A percentile compares a stretch with the other conserved stretches of the same genome.
Evolutionary conservation across 2,329 filamentous ascomycete genomes (phyloP).

Genomic region (Lasiodiplodia hormozganensis): DNA sequence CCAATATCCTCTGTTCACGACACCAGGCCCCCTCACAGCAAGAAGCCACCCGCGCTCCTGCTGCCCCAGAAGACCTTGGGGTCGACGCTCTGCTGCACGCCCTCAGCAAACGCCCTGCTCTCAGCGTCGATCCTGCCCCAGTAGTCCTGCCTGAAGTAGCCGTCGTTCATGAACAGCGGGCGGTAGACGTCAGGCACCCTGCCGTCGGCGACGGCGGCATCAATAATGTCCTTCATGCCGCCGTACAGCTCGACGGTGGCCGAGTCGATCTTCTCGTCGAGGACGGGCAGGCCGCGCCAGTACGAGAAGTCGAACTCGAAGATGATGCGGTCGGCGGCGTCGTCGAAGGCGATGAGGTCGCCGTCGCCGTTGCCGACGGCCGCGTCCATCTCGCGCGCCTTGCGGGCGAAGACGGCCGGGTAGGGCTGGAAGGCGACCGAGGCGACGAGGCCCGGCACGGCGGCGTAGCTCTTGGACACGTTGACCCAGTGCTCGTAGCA

Average conservation of each 20-base stretch:
- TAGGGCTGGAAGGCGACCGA: slow-evolving; percentile 46
- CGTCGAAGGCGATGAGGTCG: slow-evolving; percentile 51
- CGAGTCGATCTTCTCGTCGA: slow-evolving; percentile 46
- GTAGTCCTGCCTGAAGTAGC: slow-evolving; percentile 53
- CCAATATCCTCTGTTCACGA: too few species aligned
- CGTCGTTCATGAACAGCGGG: slow-evolving; percentile 57
- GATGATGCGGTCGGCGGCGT: slow-evolving; percentile 51
- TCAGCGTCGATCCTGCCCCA: slow-evolving; percentile 47
- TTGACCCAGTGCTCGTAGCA: slow-evolving; percentile 40
- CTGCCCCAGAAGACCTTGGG: slow-evolving; percentile 49
- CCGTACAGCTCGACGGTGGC: slow-evolving; percentile 48
- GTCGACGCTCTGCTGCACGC: slow-evolving; percentile 47
- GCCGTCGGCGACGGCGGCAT: slow-evolving; percentile 44
- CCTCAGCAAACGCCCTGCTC: slow-evolving; percentile 40
- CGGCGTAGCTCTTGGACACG: slow-evolving; percentile 35
- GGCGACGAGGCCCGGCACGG: slow-evolving; percentile 42
- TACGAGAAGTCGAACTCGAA: slow-evolving; percentile 56
- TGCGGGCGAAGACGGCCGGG: slow-evolving; percentile 38
- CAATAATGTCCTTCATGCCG: slow-evolving; percentile 45
- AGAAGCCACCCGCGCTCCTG: slow-evolving; percentile 48
- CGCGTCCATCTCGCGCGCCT: slow-evolving; percentile 32
- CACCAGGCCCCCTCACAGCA: slow-evolving; percentile 28
- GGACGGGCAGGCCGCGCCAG: slow-evolving; percentile 36
- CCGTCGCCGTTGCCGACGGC: slow-evolving; percentile 26
- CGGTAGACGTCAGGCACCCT: slow-evolving; percentile 49